Base-by-base conservation (phyloP, 2,329 filamentous ascomycete genomes). In the Diaporthe sp. region DNA sequence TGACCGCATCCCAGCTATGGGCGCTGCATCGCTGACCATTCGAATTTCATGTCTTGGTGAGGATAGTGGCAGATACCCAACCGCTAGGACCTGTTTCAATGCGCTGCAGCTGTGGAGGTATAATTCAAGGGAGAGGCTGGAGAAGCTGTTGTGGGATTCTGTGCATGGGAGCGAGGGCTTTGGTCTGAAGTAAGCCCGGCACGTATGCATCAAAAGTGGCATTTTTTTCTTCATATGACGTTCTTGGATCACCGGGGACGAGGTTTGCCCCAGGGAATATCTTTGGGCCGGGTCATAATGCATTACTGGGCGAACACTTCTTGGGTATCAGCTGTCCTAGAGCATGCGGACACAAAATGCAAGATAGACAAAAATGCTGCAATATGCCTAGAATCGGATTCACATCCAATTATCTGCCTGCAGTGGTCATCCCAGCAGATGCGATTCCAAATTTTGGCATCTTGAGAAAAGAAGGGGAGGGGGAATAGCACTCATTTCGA, bases 81-180 rank as follows among this genome's bases (percentile, higher is more conserved):
- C 94, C 27, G 96, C 96, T 25, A 90, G 95, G 79, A 98, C 96
- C 10, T 98, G 96, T 82, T 98, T 98, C 84, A 98, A 98, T 81
- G 91, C 92, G 82, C 80, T 98, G 76, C 92, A 93, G 6, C 84
- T 98, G 73, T 96, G 93, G 84, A 89, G 91, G 59, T 98, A 96
- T 82, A 81, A 83, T 47, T 91, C 89, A 4, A 90, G 88, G 78
- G 88, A 92, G 80, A 92, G 90, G 77, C 82, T 98, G 74, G 93
- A 94, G 81, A 84, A 83, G 69, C 91, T 92, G 85, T 85, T 98
- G 42, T 97, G 95, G 95, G 90, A 91, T 76, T 96, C 96, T 5
- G 95, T 98, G n/a, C 87, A 91, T 77, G 95, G 96, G 83, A 97
- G 95, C 80, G 95, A 97, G 82, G 96, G 96, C 3, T 98, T 98